These are phyloP conservation scores for Cryptococcus hybrid DNA, from an alignment of 1,284 basidiomycete genomes.

Conservation along the genomic window DNA sequence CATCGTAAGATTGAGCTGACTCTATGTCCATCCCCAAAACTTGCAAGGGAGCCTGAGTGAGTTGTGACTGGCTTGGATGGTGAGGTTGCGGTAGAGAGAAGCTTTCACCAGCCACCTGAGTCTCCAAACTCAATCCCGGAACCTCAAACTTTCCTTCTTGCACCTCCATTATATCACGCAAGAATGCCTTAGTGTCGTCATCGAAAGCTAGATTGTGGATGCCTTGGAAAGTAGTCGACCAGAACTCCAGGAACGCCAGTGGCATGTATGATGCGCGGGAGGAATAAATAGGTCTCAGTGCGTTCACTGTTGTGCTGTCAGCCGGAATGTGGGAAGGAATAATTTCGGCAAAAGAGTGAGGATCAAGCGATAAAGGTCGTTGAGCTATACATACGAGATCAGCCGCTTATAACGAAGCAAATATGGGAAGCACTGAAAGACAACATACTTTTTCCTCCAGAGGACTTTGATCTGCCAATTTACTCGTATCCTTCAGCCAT, in stretches of 20 bases:
- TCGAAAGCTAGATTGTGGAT: conserved; percentile 24
- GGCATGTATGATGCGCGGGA: conserved; percentile 26
- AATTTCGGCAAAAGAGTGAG: conserved; percentile 22
- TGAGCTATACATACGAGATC: background rate
- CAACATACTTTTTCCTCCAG: background rate
- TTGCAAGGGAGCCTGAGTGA: background rate
- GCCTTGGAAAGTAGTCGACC: conserved; percentile 27
- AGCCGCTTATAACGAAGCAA: background rate
- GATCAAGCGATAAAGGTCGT: conserved; percentile 28
- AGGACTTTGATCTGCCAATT: background rate
- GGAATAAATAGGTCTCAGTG: conserved; percentile 32
- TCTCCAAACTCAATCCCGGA: conserved; percentile 10
- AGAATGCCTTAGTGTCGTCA: conserved; percentile 32
- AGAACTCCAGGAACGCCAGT: conserved; percentile 37
- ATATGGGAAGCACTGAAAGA: background rate
- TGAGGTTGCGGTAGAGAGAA: conserved; percentile 11
- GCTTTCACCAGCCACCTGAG: conserved; percentile 1
- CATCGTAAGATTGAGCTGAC: conserved; percentile 22
- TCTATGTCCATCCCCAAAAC: background rate
- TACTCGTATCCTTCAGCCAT: background rate
- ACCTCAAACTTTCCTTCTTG: conserved; percentile 36
- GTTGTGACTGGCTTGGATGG: conserved; percentile 6
- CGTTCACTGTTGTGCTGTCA: conserved; percentile 24
- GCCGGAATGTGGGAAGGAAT: conserved; percentile 22
- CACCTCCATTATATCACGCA: conserved; percentile 29